Conservation (phyloP, 169 alveolate genomes). For the Plasmodium blacklocki region DNA sequence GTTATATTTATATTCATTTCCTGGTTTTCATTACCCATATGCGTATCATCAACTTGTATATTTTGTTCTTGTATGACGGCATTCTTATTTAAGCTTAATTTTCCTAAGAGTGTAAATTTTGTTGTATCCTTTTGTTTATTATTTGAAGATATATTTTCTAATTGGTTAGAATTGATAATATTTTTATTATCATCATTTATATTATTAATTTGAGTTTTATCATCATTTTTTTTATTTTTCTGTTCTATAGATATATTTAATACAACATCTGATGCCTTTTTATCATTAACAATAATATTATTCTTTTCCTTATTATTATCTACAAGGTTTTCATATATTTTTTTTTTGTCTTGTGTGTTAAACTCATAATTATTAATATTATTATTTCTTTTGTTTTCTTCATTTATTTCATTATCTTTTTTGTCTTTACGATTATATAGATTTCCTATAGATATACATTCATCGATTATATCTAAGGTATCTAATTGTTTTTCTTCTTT, state of each 20-base stretch:
- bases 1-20: too few species aligned
- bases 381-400: not conserved
- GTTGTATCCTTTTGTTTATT: too few species aligned
- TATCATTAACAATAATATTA: too few species aligned
- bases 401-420: not conserved
- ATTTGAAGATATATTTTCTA: not conserved
- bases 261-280: too few species aligned
- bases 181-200: constrained; percentile 7
- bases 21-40: too few species aligned
- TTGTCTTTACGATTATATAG: constrained; percentile 6
- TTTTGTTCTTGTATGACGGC: too few species aligned
- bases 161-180: not conserved
- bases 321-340: not conserved
- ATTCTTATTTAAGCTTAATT: too few species aligned
- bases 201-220: not conserved
- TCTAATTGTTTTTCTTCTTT: constrained; percentile 32
- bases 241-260: too few species aligned
- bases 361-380: not conserved
- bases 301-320: too few species aligned
- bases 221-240: too few species aligned
- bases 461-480: constrained; percentile 47
- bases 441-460: constrained; percentile 67
- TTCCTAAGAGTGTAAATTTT: too few species aligned
- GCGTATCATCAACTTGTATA: too few species aligned
- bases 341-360: not conserved